Evolutionary conservation across 2,329 filamentous ascomycete species (phyloP), one percentile per base, ranked within the genome.

Genomic region (Rutstroemia sp.): DNA sequence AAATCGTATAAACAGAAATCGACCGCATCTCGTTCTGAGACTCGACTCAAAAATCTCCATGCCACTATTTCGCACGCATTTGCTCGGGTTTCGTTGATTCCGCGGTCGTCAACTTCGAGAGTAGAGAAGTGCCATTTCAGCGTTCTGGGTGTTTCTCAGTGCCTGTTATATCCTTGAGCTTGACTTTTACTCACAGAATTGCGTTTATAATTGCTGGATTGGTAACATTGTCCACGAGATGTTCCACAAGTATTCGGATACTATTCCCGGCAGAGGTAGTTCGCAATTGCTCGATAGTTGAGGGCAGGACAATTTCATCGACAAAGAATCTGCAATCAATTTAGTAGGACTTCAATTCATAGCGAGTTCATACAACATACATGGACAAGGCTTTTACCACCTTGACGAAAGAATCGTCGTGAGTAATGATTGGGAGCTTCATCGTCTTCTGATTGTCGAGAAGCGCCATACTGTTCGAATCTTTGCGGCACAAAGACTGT

Each of bases 41-140:
- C 74, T 54, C 82, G 82, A 16, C 82, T 83, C 38, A 92, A 75
- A 63, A 90, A 89, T 40, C 88, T 81, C 86, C 87, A 91, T 39
- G 88, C 88, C 14, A 90, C 86, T 59, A 90, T 87, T 73, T 92
- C 88, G 67, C 88, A 92, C 27, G 86, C 87, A 66, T 83, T 81
- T 19, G 86, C 86, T 54, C 88, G 79, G 14, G 86, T 81, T 57
- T 87, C 80, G 57, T 83, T 82, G 34, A 92, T 72, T 4, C 83
- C 83, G 58, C 82, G 81, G 57, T 87, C 77, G 48, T 78, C 77
- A 30, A 71, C 76, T 60, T 87, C 85, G 36, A 78, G 74, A 12
- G 81, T 78, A 23, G 80, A 74, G 59, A 86, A 92, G 66, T 92
- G 87, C 76, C 86, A 89, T 67, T 87, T 88, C 30, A 91, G 74